These are phyloP conservation scores for Suillus decipiens DNA, from an alignment of 768 basidiomycete species.

Conservation along the genomic window DNA sequence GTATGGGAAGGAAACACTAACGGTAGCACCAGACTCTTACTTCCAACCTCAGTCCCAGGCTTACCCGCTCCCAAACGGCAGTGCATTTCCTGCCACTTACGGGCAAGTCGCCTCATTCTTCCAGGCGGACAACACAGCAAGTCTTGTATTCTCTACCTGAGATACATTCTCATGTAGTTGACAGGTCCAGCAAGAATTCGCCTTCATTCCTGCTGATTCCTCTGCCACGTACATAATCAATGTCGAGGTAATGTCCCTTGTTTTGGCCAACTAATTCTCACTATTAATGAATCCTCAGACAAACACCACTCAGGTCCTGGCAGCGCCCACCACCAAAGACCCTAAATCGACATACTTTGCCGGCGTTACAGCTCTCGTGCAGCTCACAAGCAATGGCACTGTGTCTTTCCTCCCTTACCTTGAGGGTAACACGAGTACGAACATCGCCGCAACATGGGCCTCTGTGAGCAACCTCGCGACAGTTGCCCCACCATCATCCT, in stretches of 20 bases:
- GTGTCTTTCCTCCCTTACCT: constrained; percentile 64
- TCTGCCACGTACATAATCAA: constrained; percentile 74
- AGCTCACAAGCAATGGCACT: constrained; percentile 61
- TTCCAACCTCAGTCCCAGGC: constrained; percentile 73
- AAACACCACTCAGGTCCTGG: constrained; percentile 63
- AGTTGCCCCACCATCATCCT: constrained; percentile 38
- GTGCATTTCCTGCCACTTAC: constrained; percentile 63
- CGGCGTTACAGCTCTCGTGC: constrained; percentile 59
- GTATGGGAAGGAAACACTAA: neutral
- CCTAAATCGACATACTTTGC: constrained; percentile 64
- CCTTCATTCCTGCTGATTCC: constrained; percentile 75
- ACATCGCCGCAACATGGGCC: constrained; percentile 52
- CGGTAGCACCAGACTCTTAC: constrained; percentile 55
- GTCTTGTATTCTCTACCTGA: constrained; percentile 19
- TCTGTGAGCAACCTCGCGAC: constrained; percentile 44
- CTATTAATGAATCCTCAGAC: constrained; percentile 35
- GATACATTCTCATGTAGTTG: neutral
- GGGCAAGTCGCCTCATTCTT: constrained; percentile 76
- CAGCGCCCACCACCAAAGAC: constrained; percentile 63
- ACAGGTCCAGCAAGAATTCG: constrained; percentile 73
- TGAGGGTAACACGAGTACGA: constrained; percentile 42
- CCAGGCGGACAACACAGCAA: constrained; percentile 46
- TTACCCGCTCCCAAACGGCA: constrained; percentile 49
- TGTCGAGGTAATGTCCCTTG: constrained; percentile 49
- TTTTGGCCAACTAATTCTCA: neutral